These are phyloP conservation scores for Adiantum capillusveneris DNA, from an alignment of 75 land plant genomes.

Conservation along the genomic window DNA sequence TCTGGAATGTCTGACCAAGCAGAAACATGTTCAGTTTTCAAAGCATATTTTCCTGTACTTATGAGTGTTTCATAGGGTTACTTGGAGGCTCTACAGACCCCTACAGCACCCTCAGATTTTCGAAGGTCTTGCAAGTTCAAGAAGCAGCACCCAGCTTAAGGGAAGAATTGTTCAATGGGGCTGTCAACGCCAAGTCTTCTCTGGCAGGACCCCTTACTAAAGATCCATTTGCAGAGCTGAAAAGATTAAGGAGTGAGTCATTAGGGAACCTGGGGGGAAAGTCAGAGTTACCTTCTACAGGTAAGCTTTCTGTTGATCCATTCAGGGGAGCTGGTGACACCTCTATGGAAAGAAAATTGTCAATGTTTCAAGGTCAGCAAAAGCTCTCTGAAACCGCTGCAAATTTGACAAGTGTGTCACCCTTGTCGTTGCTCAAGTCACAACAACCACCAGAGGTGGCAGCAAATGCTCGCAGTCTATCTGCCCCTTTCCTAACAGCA, in stretches of 20 bases:
- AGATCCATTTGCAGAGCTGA: neutral
- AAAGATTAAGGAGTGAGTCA: neutral
- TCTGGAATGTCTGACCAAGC: slow-evolving; percentile 24
- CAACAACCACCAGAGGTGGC: neutral
- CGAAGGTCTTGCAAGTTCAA: slow-evolving; percentile 92
- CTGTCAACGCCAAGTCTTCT: neutral
- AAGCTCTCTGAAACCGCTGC: too few relatives aligned
- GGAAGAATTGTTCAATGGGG: neutral
- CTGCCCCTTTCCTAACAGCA: neutral
- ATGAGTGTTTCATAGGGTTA: slow-evolving; percentile 13
- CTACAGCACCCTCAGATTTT: slow-evolving; percentile 47
- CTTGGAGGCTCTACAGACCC: slow-evolving; percentile 35
- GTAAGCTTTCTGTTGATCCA: neutral
- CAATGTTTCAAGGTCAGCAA: too few relatives aligned
- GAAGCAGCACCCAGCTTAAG: slow-evolving; percentile 31
- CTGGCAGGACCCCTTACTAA: neutral
- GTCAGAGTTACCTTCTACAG: neutral
- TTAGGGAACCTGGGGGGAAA: neutral
- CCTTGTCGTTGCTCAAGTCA: neutral
- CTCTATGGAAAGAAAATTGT: too few relatives aligned
- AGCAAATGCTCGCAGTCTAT: neutral
- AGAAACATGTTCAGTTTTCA: too few relatives aligned
- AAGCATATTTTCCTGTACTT: too few relatives aligned
- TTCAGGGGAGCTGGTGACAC: too few relatives aligned
- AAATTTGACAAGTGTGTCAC: too few relatives aligned